These are phyloP conservation scores for Solanum pinnatisectum DNA, from an alignment of 257 asterid genomes.

Conservation along the genomic window DNA sequence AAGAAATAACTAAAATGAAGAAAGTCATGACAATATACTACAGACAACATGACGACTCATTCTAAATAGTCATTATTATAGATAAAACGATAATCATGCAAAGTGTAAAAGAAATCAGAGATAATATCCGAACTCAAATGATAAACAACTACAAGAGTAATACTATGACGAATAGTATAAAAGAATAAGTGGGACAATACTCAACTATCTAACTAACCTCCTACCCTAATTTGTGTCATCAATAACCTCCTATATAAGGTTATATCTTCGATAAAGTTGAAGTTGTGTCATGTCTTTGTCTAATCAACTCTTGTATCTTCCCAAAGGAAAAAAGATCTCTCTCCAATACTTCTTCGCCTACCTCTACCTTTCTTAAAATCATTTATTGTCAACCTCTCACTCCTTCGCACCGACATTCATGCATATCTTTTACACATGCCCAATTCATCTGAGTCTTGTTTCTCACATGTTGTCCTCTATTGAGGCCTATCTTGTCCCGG, in stretches of 20 bases:
- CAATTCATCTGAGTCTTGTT: not conserved
- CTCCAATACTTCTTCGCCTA: not conserved
- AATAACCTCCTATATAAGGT: not conserved
- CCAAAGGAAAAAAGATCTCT: not conserved
- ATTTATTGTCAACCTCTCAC: not conserved
- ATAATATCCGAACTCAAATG: not conserved
- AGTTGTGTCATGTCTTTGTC: not conserved
- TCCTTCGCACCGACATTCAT: not conserved
- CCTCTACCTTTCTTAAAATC: too few relatives aligned
- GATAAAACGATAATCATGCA: too few relatives aligned
- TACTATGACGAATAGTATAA: not conserved
- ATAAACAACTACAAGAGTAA: not conserved
- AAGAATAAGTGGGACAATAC: not conserved
- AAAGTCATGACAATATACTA: too few relatives aligned
- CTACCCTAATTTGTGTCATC: not conserved
- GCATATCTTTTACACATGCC: not conserved
- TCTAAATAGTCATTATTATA: not conserved
- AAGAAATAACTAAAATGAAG: not conserved
- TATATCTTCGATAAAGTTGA: not conserved
- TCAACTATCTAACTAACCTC: too few relatives aligned
- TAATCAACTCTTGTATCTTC: not conserved
- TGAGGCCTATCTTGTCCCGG: not conserved
- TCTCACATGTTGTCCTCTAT: too few relatives aligned
- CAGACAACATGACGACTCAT: not conserved
- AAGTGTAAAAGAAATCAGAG: not conserved